A percentile compares a stretch with the other conserved stretches of the same genome.
phyloP scores from a whole-genome alignment of 1,139 yeast genomes.

The Kazachstania sp. region DNA sequence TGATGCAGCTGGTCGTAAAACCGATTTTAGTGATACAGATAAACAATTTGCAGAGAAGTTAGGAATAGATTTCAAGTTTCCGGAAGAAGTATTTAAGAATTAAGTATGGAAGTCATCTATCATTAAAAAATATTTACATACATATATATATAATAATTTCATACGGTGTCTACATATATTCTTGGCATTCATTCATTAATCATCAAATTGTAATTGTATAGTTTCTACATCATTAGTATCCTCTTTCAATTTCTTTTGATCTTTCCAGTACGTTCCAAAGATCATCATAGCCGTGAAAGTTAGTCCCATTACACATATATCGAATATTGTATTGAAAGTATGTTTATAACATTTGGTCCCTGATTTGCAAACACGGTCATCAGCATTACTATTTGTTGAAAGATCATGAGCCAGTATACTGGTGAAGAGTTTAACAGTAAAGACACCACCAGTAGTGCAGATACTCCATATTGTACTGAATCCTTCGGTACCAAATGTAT shows the following conservation, averaged over 20 bases:
- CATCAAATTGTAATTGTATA: neutral
- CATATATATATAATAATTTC: neutral
- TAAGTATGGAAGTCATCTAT: neutral
- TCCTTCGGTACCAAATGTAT: constrained; percentile 60
- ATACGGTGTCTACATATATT: too few relatives aligned
- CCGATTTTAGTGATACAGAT: constrained; percentile 77
- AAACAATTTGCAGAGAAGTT: constrained; percentile 51
- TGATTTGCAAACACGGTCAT: constrained; percentile 16
- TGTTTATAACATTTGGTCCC: constrained; percentile 24
- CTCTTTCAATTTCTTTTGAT: neutral
- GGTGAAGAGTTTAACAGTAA: constrained; percentile 34
- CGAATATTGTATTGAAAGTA: constrained; percentile 21
- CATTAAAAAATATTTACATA: neutral
- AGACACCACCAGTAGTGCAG: constrained; percentile 48
- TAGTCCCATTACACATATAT: constrained; percentile 12
- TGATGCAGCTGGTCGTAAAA: constrained; percentile 84
- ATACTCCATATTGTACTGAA: constrained; percentile 81
- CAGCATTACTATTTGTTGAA: constrained; percentile 25
- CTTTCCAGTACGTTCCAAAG: neutral
- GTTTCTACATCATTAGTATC: neutral
- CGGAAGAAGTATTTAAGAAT: constrained; percentile 47
- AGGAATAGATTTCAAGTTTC: constrained; percentile 49
- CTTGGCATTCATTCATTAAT: too few relatives aligned
- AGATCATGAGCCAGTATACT: constrained; percentile 37
- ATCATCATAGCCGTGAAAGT: constrained; percentile 8